These are phyloP conservation scores for Arachis stenosperma DNA, from an alignment of 306 rosid genomes.

Conservation along the genomic window DNA sequence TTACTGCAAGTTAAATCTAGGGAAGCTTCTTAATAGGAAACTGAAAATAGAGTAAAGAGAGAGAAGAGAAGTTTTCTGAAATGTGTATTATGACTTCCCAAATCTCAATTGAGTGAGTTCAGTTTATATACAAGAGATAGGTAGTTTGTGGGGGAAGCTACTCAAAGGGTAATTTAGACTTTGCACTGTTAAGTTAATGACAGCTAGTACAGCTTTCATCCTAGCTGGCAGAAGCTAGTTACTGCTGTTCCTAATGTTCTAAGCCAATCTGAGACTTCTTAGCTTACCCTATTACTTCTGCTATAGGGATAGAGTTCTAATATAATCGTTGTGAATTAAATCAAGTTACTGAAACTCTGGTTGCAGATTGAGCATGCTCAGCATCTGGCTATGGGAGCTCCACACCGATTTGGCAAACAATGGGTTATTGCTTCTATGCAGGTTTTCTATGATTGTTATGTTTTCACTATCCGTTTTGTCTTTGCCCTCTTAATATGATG, in stretches of 20 bases:
- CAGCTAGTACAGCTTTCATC: no score
- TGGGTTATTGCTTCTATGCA: slow-evolving; percentile 79
- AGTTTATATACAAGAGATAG: no score
- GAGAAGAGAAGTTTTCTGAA: no score
- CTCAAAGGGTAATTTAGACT: no score
- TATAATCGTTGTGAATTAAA: slow-evolving; percentile 25
- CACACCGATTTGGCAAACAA: slow-evolving; percentile 62
- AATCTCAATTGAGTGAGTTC: no score
- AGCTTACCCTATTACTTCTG: neutral
- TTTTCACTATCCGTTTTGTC: slow-evolving; percentile 9
- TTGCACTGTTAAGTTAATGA: no score
- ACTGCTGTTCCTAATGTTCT: no score
- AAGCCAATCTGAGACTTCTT: no score
- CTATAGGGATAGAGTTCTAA: slow-evolving; percentile 15
- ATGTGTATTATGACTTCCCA: no score
- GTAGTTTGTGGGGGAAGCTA: no score
- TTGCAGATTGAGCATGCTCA: slow-evolving; percentile 94
- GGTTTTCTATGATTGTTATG: slow-evolving; percentile 48
- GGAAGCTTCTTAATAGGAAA: neutral
- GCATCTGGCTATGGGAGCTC: slow-evolving; percentile 72
- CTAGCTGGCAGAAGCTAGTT: no score
- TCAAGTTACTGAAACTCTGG: slow-evolving; percentile 32
- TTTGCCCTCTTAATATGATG: slow-evolving; percentile 4
- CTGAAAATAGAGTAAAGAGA: no score
- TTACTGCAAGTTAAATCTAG: slow-evolving; percentile 12